Conservation (phyloP, 768 basidiomycete genomes). For the Hortiboletus flavorubellus region DNA sequence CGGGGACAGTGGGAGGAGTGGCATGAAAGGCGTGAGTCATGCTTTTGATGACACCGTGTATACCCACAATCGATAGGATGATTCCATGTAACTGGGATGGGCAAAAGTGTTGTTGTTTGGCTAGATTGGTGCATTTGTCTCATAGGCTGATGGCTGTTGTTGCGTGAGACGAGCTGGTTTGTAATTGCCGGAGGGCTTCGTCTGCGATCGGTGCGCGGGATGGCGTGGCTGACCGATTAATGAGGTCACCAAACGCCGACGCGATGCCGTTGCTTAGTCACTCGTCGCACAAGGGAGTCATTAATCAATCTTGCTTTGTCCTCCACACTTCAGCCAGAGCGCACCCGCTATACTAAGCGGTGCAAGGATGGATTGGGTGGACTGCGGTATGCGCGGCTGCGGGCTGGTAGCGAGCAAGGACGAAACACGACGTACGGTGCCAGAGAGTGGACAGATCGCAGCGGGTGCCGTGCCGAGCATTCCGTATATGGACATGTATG, state of each 20-base stretch:
- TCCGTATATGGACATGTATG: background rate
- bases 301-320: background rate
- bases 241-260: conserved; percentile 2
- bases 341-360: background rate
- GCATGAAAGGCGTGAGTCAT: background rate
- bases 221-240: background rate
- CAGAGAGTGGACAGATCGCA: background rate
- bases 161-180: conserved; percentile 8
- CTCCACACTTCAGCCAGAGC: background rate
- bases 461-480: background rate
- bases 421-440: too few relatives aligned
- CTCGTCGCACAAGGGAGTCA: background rate
- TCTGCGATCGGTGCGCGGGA: background rate
- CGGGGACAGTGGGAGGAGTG: conserved; percentile 3
- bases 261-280: conserved; percentile 18
- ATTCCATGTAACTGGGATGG: background rate
- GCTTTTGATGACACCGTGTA: background rate
- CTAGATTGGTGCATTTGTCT: background rate
- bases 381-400: background rate
- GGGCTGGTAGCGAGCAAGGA: background rate
- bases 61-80: conserved; percentile 7
- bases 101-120: background rate
- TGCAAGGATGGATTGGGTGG: background rate
- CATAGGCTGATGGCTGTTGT: background rate
- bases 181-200: conserved; percentile 1